Evolutionary conservation across 768 basidiomycete species (phyloP), one percentile per base, ranked within the genome.

Genomic region (Rhizopogon salebrosus): DNA sequence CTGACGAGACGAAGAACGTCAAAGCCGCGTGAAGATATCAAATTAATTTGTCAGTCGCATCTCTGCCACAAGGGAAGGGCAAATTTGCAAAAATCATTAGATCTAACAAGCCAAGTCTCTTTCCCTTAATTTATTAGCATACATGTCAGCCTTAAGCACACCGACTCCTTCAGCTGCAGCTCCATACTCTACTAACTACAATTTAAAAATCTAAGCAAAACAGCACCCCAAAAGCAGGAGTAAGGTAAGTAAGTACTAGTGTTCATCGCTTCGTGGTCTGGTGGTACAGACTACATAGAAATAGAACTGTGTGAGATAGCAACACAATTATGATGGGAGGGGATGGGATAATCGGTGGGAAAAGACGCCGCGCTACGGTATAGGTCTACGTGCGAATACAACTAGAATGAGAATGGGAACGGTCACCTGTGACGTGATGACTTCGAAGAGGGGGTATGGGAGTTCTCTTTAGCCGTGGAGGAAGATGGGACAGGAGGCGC

Each of bases 401-500:
- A 36, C 39, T 20, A 22, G 14, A 46, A 46, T 16, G 34, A 26
- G 31, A 13, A 20, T n/a, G 26, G 23, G 18, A 38, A 42, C 34
- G 18, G 23, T 46, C 31, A 51, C 29, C 41, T 34, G 34, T 37
- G 7, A 42, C 31, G 49, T 20, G 36, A 41, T 13, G 63, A 49
- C 24, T 60, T 68, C 14, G 59, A 39, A 38, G 56, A 16, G 2
- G 45, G 29, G 20, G 45, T 14, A 16, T 29, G 27, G 41, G 53
- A 48, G 35, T 59, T 59, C 51, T 63, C 63, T 49, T 61, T 61
- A 14, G 55, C 39, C 9, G 23, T 41, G 4, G 60, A 45, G 10
- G 62, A 63, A 11, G 64, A 52, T 6, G 69, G 62, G 1, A 58
- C 41, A 10, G 70, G 70, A 14, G 72, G 65, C 4, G 72, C 67